Evolutionary conservation across 2,329 filamentous ascomycete species (phyloP).

Genomic region (Botrytis galanthina): DNA sequence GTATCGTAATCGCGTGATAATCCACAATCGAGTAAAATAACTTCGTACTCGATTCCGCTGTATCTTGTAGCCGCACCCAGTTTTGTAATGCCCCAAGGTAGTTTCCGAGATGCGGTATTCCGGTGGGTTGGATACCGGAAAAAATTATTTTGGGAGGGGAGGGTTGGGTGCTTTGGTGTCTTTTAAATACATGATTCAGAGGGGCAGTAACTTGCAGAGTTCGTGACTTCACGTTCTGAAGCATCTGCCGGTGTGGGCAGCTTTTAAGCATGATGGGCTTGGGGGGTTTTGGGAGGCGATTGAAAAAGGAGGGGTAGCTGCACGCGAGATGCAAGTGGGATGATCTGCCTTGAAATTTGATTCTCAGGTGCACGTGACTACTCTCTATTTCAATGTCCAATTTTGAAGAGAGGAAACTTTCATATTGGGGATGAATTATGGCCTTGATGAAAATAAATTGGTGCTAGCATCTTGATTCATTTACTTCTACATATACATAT

Average conservation of each 20-base stretch:
- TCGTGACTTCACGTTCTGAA: conserved; percentile 21
- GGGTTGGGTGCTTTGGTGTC: neutral
- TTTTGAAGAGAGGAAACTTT: neutral
- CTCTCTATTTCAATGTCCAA: neutral
- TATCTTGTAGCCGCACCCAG: conserved; percentile 80
- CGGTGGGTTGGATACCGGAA: conserved; percentile 96
- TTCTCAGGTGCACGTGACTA: conserved; percentile 7
- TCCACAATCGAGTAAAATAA: conserved; percentile 89
- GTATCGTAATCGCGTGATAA: conserved; percentile 84
- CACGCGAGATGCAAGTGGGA: conserved; percentile 8
- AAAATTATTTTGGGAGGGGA: conserved; percentile 59
- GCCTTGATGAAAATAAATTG: neutral
- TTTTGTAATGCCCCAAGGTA: conserved; percentile 85
- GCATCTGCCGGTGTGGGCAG: neutral
- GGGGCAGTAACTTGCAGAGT: neutral
- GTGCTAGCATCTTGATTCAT: conserved; percentile 3
- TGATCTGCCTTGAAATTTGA: conserved; percentile 2
- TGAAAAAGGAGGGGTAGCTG: neutral
- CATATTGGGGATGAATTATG: neutral
- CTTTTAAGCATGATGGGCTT: conserved; percentile 4
- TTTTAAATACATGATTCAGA: neutral
- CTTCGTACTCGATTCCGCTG: conserved; percentile 53
- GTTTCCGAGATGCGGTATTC: conserved; percentile 90
- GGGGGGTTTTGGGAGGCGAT: neutral
- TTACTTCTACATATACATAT: conserved; percentile 19